phyloP scores from a whole-genome alignment of 805 yeast species.

The Myxozyma mucilagina region DNA sequence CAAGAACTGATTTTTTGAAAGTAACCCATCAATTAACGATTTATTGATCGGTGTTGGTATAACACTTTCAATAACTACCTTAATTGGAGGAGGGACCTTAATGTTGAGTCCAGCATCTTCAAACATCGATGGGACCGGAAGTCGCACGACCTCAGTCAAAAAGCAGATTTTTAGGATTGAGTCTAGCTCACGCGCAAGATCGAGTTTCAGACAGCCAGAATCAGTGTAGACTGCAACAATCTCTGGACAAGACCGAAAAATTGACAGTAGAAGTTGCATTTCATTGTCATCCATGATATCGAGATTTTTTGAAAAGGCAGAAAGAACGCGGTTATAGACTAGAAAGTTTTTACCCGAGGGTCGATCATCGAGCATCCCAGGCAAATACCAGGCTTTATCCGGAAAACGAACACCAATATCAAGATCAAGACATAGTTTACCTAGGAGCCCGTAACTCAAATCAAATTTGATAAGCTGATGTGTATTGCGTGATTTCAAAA shows the following conservation, averaged over 20 bases:
- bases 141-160: conserved; percentile 57
- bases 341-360: conserved; percentile 47
- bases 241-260: conserved; percentile 62
- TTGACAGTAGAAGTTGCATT: conserved; percentile 52
- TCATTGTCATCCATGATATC: conserved; percentile 76
- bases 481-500: conserved; percentile 50
- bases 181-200: conserved; percentile 75
- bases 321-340: conserved; percentile 67
- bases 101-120: not conserved
- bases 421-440: conserved; percentile 27
- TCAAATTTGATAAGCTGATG: conserved; percentile 52
- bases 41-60: conserved; percentile 67
- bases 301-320: conserved; percentile 59
- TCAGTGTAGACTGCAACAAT: conserved; percentile 63
- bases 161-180: conserved; percentile 77
- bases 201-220: conserved; percentile 50
- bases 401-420: conserved; percentile 39
- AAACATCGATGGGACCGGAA: conserved; percentile 52
- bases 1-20: conserved; percentile 48
- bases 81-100: conserved; percentile 39
- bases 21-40: conserved; percentile 56
- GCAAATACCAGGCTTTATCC: conserved; percentile 39
- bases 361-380: conserved; percentile 16
- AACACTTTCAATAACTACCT: conserved; percentile 54
- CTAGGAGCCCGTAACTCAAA: conserved; percentile 2